Conservation (phyloP, 495 filamentous ascomycete species). For the Pyrenopolyporus hunteri region DNA sequence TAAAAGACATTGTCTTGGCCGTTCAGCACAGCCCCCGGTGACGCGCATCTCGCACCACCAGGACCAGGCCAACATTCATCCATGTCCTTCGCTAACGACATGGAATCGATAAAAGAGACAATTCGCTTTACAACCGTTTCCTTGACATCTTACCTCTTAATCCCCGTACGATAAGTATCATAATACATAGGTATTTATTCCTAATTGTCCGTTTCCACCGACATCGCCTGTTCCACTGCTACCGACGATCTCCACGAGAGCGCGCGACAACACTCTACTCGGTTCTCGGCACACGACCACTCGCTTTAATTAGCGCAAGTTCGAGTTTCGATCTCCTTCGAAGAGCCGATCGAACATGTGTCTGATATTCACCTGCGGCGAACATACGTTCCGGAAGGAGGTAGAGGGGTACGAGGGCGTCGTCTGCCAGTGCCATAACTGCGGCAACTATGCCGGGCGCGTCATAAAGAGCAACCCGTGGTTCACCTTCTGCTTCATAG, state of each 20-base stretch:
- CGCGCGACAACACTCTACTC: background rate
- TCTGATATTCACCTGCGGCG: conserved; percentile 63
- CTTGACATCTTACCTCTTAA: background rate
- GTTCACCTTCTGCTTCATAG: conserved; percentile 65
- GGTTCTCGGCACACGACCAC: background rate
- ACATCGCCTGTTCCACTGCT: background rate
- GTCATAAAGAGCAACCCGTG: conserved; percentile 61
- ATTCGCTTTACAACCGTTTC: background rate
- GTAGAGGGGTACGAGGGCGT: conserved; percentile 60
- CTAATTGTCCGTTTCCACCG: background rate
- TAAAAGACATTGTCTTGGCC: conserved; percentile 20
- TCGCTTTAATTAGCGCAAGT: background rate
- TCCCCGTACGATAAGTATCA: background rate
- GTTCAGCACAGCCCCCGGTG: conserved; percentile 26
- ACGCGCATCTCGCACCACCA: conserved; percentile 22
- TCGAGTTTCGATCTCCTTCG: background rate
- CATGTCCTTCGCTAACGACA: conserved; percentile 5
- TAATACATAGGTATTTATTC: background rate
- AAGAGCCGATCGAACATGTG: conserved; percentile 49
- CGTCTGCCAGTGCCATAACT: conserved; percentile 62
- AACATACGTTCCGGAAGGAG: conserved; percentile 61
- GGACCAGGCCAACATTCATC: conserved; percentile 1
- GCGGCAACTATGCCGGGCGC: conserved; percentile 58
- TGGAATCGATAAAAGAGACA: conserved; percentile 9
- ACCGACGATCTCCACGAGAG: background rate